Evolutionary conservation across 2,329 filamentous ascomycete species (phyloP), one percentile per base, ranked within the genome.

Genomic region (Xylariaceae sp.): DNA sequence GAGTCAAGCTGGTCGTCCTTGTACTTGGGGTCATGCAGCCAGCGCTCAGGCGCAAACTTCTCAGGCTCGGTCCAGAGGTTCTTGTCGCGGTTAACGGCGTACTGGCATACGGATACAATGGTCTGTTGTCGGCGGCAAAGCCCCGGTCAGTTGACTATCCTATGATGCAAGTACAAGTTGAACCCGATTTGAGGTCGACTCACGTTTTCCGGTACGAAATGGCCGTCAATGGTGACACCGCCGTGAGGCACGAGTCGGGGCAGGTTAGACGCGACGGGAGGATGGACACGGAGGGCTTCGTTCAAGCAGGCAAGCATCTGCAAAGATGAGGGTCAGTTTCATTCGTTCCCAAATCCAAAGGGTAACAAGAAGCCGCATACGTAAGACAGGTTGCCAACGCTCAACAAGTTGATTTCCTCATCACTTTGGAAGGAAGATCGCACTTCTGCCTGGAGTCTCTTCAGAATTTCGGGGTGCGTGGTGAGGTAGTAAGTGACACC

Each of bases 241-340:
- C 66, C 65, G 11, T 55, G 53, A 2, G 64, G 63, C 3, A 53
- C 44, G 2, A 41, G 3, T 12, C 67, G 45, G 0, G 64, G 63
- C 7, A 69, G 45, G 0, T 61, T 60, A 6, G 29, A 34, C 0
- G 57, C 55, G 32, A 65, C 65, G 2, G 67, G 67, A 7, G 75
- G 74, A 51, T 75, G 76, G 43, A 71, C 63, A 5, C 75, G 68
- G 37, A 78, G 57, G 1, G 66, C 60, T 62, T 78, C 75, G 31
- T 76, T 68, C 7, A 77, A 62, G 48, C 65, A 69, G 3, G 74
- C 75, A 9, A 70, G 62, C 62, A 77, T 68, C 57, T 59, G 29
- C 19, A 29, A 3, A 45, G 29, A 19, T 19, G 1, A 19, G 19
- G 3, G 37, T 8, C 41, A 43, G 26, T 6, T 6, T 43, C 9